These are phyloP conservation scores for Grigorovia jiainica DNA, from an alignment of 805 yeast genomes.

Conservation along the genomic window DNA sequence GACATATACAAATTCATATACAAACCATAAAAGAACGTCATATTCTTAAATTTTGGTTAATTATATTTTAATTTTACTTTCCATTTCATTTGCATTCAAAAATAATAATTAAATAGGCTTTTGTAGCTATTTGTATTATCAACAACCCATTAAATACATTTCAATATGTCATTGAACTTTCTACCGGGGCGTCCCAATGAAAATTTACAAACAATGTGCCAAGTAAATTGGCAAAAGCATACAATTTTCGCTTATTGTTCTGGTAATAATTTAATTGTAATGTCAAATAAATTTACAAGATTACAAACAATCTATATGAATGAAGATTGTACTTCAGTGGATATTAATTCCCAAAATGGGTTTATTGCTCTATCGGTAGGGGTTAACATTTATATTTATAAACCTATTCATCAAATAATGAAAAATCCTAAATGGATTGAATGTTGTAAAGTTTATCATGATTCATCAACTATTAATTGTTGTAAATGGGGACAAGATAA, in stretches of 20 bases:
- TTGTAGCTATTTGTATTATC: too few relatives aligned
- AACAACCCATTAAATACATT: background rate
- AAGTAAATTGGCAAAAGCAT: slow-evolving; percentile 56
- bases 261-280: slow-evolving; percentile 73
- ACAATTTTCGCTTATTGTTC: slow-evolving; percentile 69
- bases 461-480: slow-evolving; percentile 32
- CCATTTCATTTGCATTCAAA: too few relatives aligned
- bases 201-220: slow-evolving; percentile 44
- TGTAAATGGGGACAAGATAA: slow-evolving; percentile 45
- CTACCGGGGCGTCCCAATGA: slow-evolving; percentile 81
- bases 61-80: too few relatives aligned
- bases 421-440: slow-evolving; percentile 38
- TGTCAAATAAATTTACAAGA: slow-evolving; percentile 41
- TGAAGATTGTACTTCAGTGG: slow-evolving; percentile 56
- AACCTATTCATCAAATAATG: slow-evolving; percentile 45
- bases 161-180: slow-evolving; percentile 50
- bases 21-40: too few relatives aligned
- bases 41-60: too few relatives aligned
- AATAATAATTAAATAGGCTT: too few relatives aligned
- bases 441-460: slow-evolving; percentile 25
- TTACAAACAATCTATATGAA: slow-evolving; percentile 73
- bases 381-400: slow-evolving; percentile 37
- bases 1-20: too few relatives aligned
- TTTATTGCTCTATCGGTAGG: slow-evolving; percentile 45
- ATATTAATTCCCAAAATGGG: slow-evolving; percentile 54